phyloP scores from a whole-genome alignment of 116 monocot species.

The Phalaenopsis hybrid region DNA sequence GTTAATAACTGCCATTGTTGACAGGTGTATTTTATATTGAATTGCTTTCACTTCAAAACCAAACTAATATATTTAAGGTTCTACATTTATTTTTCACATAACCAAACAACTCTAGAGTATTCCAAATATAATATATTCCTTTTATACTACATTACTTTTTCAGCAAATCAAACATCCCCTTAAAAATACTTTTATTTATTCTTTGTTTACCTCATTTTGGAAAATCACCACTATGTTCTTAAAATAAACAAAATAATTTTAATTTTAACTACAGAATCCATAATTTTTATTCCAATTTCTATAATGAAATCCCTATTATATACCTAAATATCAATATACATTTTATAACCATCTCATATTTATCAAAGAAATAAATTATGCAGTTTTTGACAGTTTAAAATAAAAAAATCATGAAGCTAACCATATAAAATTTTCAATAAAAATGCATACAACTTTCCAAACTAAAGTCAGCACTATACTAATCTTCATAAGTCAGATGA shows the following conservation, averaged over 20 bases:
- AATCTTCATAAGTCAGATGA: neutral
- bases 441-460: neutral
- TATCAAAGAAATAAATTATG: neutral
- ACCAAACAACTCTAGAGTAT: too few species aligned
- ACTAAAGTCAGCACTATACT: neutral
- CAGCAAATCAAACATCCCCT: too few species aligned
- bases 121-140: too few species aligned
- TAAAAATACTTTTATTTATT: neutral
- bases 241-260: neutral
- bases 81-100: too few species aligned
- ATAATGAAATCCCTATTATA: neutral
- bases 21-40: too few species aligned
- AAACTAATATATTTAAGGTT: too few species aligned
- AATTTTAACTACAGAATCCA: neutral
- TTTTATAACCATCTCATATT: neutral
- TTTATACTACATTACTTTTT: too few species aligned
- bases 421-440: neutral
- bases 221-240: neutral
- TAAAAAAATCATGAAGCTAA: neutral
- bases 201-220: neutral
- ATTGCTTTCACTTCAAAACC: too few species aligned
- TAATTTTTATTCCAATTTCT: neutral
- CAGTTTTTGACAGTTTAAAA: neutral
- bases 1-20: too few species aligned
- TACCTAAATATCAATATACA: neutral